These are phyloP conservation scores for Fusarium subglutinans DNA, from an alignment of 2,329 filamentous ascomycete genomes.

Conservation along the genomic window DNA sequence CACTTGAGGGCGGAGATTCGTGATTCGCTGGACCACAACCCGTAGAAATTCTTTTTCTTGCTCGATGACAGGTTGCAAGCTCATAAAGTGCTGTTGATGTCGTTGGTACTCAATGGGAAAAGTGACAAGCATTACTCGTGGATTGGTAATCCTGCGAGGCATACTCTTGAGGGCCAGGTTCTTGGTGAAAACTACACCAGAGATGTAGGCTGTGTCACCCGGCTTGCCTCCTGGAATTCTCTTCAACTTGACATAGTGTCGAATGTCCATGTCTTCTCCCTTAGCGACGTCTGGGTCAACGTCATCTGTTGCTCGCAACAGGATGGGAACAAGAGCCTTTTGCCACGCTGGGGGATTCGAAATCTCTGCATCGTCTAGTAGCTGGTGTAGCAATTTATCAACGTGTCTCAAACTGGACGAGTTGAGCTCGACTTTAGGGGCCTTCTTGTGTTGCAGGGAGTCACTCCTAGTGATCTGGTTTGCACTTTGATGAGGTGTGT, in stretches of 20 bases:
- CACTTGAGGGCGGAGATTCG: conserved; percentile 83
- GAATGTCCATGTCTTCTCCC: conserved; percentile 95
- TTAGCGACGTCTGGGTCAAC: conserved; percentile 91
- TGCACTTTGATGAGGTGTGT: conserved; percentile 55
- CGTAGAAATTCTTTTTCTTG: conserved; percentile 94
- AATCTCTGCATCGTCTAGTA: conserved; percentile 80
- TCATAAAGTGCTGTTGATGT: conserved; percentile 92
- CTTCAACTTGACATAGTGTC: conserved; percentile 97
- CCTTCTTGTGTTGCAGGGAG: conserved; percentile 79
- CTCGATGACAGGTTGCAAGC: conserved; percentile 92
- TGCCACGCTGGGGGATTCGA: conserved; percentile 84
- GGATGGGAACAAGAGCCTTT: conserved; percentile 86
- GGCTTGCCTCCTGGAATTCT: conserved; percentile 92
- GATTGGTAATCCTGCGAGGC: conserved; percentile 84
- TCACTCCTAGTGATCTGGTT: conserved; percentile 76
- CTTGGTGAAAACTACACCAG: conserved; percentile 96
- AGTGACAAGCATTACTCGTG: conserved; percentile 89
- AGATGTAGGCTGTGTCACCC: conserved; percentile 94
- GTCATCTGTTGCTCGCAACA: conserved; percentile 91
- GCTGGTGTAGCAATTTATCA: conserved; percentile 81
- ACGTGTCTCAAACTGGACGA: conserved; percentile 89
- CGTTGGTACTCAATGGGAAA: conserved; percentile 97
- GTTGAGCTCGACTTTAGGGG: conserved; percentile 85
- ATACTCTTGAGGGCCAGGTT: conserved; percentile 97
- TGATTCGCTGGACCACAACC: conserved; percentile 91